Conservation (phyloP, 2,329 filamentous ascomycete species). For the Paecilomyces niveus region DNA sequence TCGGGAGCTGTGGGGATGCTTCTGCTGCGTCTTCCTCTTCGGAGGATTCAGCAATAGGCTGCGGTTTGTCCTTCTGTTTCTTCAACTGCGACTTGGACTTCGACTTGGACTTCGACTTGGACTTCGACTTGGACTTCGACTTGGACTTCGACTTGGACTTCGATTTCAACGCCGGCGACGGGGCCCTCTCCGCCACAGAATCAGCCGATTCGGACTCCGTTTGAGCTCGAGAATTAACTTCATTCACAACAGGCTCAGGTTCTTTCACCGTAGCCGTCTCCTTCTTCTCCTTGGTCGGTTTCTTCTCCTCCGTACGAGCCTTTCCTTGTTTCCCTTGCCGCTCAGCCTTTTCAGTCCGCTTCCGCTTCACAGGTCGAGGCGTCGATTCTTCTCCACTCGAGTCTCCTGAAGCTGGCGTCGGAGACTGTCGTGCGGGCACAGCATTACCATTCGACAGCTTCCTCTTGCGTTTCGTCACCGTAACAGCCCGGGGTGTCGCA, state of each 20-base stretch:
- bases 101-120: not conserved
- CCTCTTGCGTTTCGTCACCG: slow-evolving; percentile 8
- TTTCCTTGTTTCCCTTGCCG: slow-evolving; percentile 1
- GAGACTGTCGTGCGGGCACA: slow-evolving; percentile 1
- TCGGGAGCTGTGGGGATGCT: not conserved
- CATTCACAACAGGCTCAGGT: not conserved
- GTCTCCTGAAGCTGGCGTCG: not conserved
- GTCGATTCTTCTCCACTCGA: slow-evolving; percentile 3
- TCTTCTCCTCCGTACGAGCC: slow-evolving; percentile 8
- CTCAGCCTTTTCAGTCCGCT: slow-evolving; percentile 12
- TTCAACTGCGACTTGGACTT: not conserved
- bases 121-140: not conserved
- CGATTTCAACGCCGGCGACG: not conserved
- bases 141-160: not conserved
- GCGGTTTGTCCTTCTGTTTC: not conserved
- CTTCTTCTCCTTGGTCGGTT: not conserved
- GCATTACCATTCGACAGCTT: slow-evolving; percentile 3
- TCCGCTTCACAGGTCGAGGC: slow-evolving; percentile 19
- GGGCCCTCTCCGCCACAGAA: not conserved
- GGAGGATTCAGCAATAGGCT: not conserved
- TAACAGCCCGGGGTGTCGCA: not conserved
- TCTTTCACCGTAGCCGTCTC: slow-evolving; percentile 2
- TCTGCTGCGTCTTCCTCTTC: not conserved
- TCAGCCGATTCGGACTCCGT: not conserved
- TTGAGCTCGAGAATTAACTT: not conserved